Evolutionary conservation across 768 basidiomycete genomes (phyloP), one percentile per base, ranked within the genome.

Genomic region (Phylloporus sp.): DNA sequence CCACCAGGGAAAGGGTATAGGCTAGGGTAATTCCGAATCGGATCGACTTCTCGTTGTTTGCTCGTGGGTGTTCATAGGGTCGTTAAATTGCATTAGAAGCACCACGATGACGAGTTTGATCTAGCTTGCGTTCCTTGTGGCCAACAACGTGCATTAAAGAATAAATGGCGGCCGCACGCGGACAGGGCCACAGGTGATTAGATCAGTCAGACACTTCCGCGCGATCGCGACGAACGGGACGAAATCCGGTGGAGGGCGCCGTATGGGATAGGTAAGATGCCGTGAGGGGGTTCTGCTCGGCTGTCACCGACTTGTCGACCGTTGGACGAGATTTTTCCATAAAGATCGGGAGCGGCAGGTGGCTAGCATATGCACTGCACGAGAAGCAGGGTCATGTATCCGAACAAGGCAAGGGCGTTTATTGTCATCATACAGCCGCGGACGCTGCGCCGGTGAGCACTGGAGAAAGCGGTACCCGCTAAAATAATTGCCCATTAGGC

Each of bases 191-290:
- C 34, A 23, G 44, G 39, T 52, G 66, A 61, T 62, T 64, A 50
- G 60, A 67, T 60, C 62, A 55, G 49, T 58, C 52, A 38, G 51
- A 53, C 47, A 47, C 24, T 47, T 58, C 65, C 64, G 63, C 64
- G 51, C 57, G 59, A 63, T 63, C 53, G 49, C 50, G 51, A 51
- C 50, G 44, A 52, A 52, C 61, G 66, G 61, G 45, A 67, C 66
- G 64, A 57, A 62, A 55, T 52, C 66, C 63, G 65, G 59, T 63
- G 66, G 56, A 55, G 42, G 53, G 43, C 32, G 31, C 60, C 62
- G 62, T 65, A 60, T 65, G 63, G 65, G 50, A 54, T 42, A n/a
- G n/a, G n/a, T n/a, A 61, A 49, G 47, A 59, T 68, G 61, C 65
- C 59, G 61, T 66, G 34, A 65, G 43, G 43, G 53, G 39, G 38